Evolutionary conservation across 345 rosid genomes (phyloP).

Genomic region (Pistacia vera): DNA sequence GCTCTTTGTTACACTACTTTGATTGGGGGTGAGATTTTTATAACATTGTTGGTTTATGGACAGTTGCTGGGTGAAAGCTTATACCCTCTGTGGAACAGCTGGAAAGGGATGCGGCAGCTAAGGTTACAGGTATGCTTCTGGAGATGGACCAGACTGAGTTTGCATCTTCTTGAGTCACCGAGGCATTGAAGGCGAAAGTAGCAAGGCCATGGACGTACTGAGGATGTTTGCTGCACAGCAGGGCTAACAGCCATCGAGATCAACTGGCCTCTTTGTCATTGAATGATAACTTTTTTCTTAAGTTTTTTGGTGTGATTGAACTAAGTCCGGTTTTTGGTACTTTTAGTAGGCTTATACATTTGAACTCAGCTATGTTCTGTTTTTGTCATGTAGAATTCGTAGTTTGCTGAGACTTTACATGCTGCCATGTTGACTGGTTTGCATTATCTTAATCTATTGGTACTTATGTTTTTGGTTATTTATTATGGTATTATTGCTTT

Average conservation of each 20-base stretch:
- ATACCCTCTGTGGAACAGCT: constrained; percentile 72
- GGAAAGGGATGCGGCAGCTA: constrained; percentile 67
- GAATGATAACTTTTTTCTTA: constrained; percentile 53
- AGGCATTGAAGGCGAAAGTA: constrained; percentile 68
- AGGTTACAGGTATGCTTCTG: constrained; percentile 85
- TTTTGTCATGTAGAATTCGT: not conserved
- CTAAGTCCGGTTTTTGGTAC: not conserved
- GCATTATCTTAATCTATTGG: not conserved
- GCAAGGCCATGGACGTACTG: constrained; percentile 72
- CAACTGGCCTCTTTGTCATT: constrained; percentile 66
- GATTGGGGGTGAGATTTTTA: not conserved
- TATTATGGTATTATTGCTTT: too few relatives aligned
- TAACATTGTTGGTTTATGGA: not conserved
- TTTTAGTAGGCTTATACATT: constrained; percentile 7
- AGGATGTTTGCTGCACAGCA: constrained; percentile 55
- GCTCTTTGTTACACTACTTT: not conserved
- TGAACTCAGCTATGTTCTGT: not conserved
- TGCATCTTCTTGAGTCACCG: constrained; percentile 75
- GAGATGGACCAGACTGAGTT: constrained; percentile 86
- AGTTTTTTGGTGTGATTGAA: not conserved
- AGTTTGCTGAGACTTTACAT: not conserved
- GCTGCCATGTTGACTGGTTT: not conserved
- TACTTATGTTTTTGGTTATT: too few relatives aligned
- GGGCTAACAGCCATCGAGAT: constrained; percentile 42
- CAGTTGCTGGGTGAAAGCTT: constrained; percentile 82